Evolutionary conservation across 164 flowering plant genomes (phyloP).

Genomic region (Nymphaea colorata): DNA sequence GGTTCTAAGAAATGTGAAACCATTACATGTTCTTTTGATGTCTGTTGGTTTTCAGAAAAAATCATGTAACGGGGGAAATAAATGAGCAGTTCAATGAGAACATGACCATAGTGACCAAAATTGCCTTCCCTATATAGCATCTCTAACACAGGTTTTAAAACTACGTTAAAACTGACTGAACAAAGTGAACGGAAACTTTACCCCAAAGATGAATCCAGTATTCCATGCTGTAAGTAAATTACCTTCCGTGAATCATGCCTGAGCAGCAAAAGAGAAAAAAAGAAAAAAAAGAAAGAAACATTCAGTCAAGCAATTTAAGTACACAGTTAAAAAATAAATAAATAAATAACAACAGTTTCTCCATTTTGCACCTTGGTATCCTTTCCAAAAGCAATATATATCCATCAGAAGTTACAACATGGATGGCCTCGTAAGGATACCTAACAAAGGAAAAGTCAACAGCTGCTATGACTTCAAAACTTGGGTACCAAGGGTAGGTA

Average conservation of each 20-base stretch:
- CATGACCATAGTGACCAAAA: too few relatives aligned
- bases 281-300: neutral
- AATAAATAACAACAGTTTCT: neutral
- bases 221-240: conserved; percentile 86
- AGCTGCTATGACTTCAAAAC: conserved; percentile 7
- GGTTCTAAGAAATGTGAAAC: too few relatives aligned
- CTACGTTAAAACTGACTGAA: too few relatives aligned
- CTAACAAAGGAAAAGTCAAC: conserved; percentile 17
- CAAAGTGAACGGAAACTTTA: conserved; percentile 18
- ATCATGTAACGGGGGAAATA: too few relatives aligned
- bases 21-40: too few relatives aligned
- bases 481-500: neutral
- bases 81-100: too few relatives aligned
- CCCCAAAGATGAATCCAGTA: conserved; percentile 98
- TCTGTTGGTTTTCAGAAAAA: too few relatives aligned
- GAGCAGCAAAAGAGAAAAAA: conserved; percentile 3
- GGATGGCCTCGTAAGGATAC: conserved; percentile 97
- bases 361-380: conserved; percentile 61
- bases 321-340: neutral
- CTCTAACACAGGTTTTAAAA: too few relatives aligned
- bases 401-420: conserved; percentile 85
- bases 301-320: neutral
- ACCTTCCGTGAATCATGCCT: conserved; percentile 87
- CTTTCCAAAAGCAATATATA: conserved; percentile 93
- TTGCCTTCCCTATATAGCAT: too few relatives aligned